Evolutionary conservation across 441 rosid genomes (phyloP), one percentile per base, ranked within the genome.

Genomic region (Erysimum cheiri): DNA sequence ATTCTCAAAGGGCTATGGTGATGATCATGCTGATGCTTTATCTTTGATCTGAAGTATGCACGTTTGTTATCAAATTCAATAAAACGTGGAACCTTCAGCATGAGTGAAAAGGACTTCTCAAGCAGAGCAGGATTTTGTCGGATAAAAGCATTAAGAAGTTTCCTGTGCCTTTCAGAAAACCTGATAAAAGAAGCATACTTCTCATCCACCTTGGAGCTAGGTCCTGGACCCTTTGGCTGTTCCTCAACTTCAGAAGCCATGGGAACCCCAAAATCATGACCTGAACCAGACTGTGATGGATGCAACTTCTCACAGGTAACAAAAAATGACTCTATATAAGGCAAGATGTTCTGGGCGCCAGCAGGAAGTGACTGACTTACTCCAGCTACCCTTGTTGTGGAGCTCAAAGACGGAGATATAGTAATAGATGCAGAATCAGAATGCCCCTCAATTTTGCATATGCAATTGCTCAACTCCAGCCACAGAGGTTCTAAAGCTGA

Each of bases 41-140:
- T 89, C 85, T 89, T 94, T 60, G 98, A 91, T 79, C 92, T 86
- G 80, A 94, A 91, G 82, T 91, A 90, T 33, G 97, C 83, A 11
- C 96, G 91, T 48, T 91, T 91, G 53, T 94, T 94, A 78, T 94
- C 98, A 78, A 94, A 94, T 72, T 94, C 98, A 76, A 94, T 86
- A 77, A 94, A 86, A 19, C 97, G 92, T 7, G 98, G 97, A 75
- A 91, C 97, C 78, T 88, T 94, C 77, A 94, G 86, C 93, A 94
- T 84, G 24, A 94, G 95, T 6, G 96, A 87, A 71, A 94, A 87
- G 29, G 98, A 94, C 84, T 94, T 94, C 89, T 94, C 97, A 49
- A 94, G 93, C 77, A 94, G 73, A 14, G 89, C 92, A 70, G 96
- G 96, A 78, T 89, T 94, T 74, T 94, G 97, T 64, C 98, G 87